Percentiles rank a stretch among this genome's conserved stretches.
Conservation (phyloP, 2,329 filamentous ascomycete genomes). For the Talaromyces albobiverticillius region DNA sequence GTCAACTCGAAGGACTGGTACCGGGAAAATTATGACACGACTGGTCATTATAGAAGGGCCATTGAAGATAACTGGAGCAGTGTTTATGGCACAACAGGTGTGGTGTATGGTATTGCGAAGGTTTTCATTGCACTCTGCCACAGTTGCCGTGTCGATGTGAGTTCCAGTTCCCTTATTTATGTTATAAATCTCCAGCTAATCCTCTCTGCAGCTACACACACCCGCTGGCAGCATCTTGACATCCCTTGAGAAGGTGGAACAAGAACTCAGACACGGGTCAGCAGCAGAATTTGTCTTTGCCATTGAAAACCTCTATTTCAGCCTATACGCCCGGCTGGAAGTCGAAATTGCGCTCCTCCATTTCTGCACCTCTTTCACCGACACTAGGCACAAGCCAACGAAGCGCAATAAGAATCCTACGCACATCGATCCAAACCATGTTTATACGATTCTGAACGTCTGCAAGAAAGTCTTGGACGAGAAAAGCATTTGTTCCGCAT, state of each 20-base stretch:
- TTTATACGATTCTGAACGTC: conserved; percentile 30
- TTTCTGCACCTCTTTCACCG: conserved; percentile 30
- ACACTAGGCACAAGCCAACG: conserved; percentile 22
- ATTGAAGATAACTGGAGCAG: conserved; percentile 23
- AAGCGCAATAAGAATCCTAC: conserved; percentile 18
- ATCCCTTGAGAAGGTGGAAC: conserved; percentile 31
- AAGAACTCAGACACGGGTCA: conserved; percentile 24
- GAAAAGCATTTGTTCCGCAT: conserved; percentile 23
- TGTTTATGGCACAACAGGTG: conserved; percentile 29
- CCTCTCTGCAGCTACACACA: conserved; percentile 28
- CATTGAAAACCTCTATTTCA: conserved; percentile 36
- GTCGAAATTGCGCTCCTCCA: conserved; percentile 36
- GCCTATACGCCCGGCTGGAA: conserved; percentile 34
- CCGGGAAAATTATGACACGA: conserved; percentile 13
- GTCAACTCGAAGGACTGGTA: conserved; percentile 32
- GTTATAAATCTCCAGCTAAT: conserved; percentile 17
- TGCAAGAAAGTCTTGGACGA: conserved; percentile 33
- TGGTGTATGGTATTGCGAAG: conserved; percentile 36
- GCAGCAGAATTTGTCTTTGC: conserved; percentile 30
- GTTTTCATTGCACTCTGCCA: conserved; percentile 29
- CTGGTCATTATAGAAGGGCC: conserved; percentile 16
- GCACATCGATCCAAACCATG: conserved; percentile 33
- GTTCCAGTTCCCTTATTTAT: background rate
- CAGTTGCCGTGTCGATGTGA: conserved; percentile 34
- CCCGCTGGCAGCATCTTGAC: conserved; percentile 26